Evolutionary conservation across 1,284 basidiomycete genomes (phyloP).

Genomic region (Neotropicomus parvogracilis): DNA sequence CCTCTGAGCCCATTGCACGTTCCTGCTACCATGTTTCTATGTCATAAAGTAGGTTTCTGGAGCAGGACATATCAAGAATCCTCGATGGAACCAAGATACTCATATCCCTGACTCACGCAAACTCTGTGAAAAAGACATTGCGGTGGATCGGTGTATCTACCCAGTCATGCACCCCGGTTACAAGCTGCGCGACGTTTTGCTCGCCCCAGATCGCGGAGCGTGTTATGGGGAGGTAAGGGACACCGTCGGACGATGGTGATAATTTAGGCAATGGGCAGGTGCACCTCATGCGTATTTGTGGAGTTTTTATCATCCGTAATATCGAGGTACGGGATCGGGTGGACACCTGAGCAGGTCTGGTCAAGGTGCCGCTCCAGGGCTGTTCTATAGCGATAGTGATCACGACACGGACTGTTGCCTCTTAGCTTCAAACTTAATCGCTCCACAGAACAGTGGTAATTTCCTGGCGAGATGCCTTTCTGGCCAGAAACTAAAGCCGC

Average conservation of each 20-base stretch:
- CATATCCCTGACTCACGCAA: slow-evolving; percentile 39
- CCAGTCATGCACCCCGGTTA: slow-evolving; percentile 60
- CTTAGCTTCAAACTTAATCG: slow-evolving; percentile 37
- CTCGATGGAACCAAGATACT: slow-evolving; percentile 57
- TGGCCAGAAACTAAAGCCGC: no score
- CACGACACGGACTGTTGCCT: slow-evolving; percentile 59
- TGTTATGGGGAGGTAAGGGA: slow-evolving; percentile 46
- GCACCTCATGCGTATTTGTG: no score
- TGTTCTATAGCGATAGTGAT: no score
- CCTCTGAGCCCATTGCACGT: slow-evolving; percentile 36
- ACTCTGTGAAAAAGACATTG: slow-evolving; percentile 56
- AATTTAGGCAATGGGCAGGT: slow-evolving; percentile 68
- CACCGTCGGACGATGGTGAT: slow-evolving; percentile 45
- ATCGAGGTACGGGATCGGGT: slow-evolving; percentile 64
- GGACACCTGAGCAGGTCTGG: slow-evolving; percentile 59
- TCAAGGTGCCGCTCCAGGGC: no score
- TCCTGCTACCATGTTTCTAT: slow-evolving; percentile 40
- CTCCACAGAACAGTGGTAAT: slow-evolving; percentile 21
- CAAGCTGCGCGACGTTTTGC: slow-evolving; percentile 48
- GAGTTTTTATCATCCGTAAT: no score
- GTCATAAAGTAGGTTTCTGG: slow-evolving; percentile 44
- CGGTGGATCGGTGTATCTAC: slow-evolving; percentile 77
- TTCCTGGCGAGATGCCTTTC: slow-evolving; percentile 37
- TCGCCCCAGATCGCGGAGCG: slow-evolving; percentile 42
- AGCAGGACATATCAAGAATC: slow-evolving; percentile 67